Percentiles rank a stretch among this genome's conserved stretches.
Conservation (phyloP, 2,329 filamentous ascomycete genomes). For the Xylariaceae sp. region DNA sequence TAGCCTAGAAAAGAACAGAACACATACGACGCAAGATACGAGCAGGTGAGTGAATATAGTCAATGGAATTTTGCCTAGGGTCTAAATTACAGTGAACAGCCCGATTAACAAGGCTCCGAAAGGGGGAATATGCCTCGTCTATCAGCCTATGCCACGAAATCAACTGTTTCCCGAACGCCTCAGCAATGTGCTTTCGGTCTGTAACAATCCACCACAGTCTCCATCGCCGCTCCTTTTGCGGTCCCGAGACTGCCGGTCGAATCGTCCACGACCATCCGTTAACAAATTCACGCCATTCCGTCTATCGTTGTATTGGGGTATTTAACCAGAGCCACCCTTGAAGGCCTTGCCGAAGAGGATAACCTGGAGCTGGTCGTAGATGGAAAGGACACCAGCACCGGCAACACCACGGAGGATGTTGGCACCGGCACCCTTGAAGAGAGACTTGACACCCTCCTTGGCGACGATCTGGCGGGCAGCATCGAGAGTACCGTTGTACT, state of each 20-base stretch:
- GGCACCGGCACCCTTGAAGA: slow-evolving; percentile 99
- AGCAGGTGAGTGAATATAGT: slow-evolving; percentile 35
- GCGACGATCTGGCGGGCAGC: slow-evolving; percentile 94
- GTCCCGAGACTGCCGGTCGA: slow-evolving; percentile 33
- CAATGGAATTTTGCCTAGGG: slow-evolving; percentile 51
- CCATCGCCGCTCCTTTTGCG: slow-evolving; percentile 41
- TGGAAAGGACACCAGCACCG: slow-evolving; percentile 99
- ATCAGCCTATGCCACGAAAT: slow-evolving; percentile 33
- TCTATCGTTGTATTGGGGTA: slow-evolving; percentile 39
- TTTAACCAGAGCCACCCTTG: slow-evolving; percentile 59
- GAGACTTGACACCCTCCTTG: slow-evolving; percentile 95
- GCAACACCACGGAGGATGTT: slow-evolving; percentile 99
- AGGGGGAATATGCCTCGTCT: slow-evolving; percentile 33
- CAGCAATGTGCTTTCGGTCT: slow-evolving; percentile 34
- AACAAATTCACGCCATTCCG: slow-evolving; percentile 33
- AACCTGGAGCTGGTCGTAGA: slow-evolving; percentile 99
- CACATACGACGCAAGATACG: slow-evolving; percentile 33
- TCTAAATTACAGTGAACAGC: slow-evolving; percentile 59
- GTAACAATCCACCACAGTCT: slow-evolving; percentile 43
- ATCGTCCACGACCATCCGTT: slow-evolving; percentile 27
- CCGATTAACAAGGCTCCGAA: slow-evolving; percentile 44
- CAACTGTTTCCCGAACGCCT: slow-evolving; percentile 36
- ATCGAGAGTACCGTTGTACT: slow-evolving; percentile 97
- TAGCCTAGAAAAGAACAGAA: slow-evolving; percentile 33
- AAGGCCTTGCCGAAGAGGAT: slow-evolving; percentile 99